phyloP scores from a whole-genome alignment of 2,329 filamentous ascomycete species.

The Colletotrichum brevisporum region DNA sequence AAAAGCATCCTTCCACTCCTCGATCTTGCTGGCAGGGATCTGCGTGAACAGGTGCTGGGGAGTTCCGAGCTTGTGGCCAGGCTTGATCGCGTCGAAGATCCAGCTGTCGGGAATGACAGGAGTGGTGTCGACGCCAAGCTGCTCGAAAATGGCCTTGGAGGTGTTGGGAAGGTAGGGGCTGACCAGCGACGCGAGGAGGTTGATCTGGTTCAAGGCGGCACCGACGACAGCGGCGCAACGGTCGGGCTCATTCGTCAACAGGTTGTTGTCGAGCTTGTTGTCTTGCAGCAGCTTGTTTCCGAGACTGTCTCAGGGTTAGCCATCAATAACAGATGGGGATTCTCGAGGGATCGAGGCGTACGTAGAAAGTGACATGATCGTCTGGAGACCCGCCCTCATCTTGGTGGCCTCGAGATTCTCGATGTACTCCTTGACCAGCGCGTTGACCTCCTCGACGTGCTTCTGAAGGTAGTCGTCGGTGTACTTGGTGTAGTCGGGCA shows the following conservation, averaged over 20 bases:
- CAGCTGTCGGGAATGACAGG: slow-evolving; percentile 76
- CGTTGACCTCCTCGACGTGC: slow-evolving; percentile 75
- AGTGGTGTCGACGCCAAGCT: slow-evolving; percentile 74
- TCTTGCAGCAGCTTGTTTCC: slow-evolving; percentile 67
- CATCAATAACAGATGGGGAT: not conserved
- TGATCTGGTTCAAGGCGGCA: slow-evolving; percentile 85
- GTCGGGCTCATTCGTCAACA: slow-evolving; percentile 67
- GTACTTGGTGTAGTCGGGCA: slow-evolving; percentile 74
- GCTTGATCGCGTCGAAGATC: slow-evolving; percentile 71
- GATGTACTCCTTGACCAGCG: slow-evolving; percentile 76
- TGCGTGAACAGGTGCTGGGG: slow-evolving; percentile 84
- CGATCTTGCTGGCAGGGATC: slow-evolving; percentile 85
- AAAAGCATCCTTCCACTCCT: slow-evolving; percentile 85
- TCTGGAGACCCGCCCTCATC: slow-evolving; percentile 76
- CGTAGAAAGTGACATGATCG: slow-evolving; percentile 77
- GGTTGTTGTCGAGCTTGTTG: slow-evolving; percentile 67
- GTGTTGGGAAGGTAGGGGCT: slow-evolving; percentile 90
- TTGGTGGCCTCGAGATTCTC: slow-evolving; percentile 79
- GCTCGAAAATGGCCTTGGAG: slow-evolving; percentile 79
- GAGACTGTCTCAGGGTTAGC: slow-evolving; percentile 45
- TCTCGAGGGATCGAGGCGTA: slow-evolving; percentile 10
- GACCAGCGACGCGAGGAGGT: slow-evolving; percentile 84
- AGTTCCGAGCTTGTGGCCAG: slow-evolving; percentile 86
- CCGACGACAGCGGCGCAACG: slow-evolving; percentile 75
- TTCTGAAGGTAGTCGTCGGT: slow-evolving; percentile 68